Evolutionary conservation across 225 moss, liverwort and hornwort species (phyloP).

Genomic region (Pseudisothecium myosuroides): DNA sequence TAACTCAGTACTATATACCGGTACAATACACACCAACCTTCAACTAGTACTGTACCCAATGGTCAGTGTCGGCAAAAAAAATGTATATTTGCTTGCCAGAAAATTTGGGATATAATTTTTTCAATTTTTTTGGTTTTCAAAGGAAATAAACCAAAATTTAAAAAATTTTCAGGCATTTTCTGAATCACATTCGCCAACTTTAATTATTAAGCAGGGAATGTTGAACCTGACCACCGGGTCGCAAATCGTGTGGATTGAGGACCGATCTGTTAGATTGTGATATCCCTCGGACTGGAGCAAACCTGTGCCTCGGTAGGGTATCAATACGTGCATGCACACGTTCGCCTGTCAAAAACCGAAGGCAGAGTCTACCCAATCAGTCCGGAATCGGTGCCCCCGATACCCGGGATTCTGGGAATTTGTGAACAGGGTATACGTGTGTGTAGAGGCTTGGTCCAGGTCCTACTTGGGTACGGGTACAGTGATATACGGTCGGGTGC

Average conservation of each 20-base stretch:
- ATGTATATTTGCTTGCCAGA: too few species aligned
- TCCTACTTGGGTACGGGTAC: neutral
- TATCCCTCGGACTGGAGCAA: too few species aligned
- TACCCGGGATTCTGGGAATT: neutral
- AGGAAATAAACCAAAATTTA: neutral
- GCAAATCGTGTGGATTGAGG: neutral
- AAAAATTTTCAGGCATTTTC: neutral
- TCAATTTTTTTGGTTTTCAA: neutral
- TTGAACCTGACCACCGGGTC: neutral
- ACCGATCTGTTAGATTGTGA: too few species aligned
- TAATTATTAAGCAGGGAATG: neutral
- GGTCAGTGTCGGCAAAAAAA: neutral
- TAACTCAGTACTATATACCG: too few species aligned
- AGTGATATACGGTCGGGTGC: neutral
- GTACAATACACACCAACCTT: neutral
- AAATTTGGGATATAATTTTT: neutral
- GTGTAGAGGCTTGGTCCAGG: neutral
- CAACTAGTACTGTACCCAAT: neutral
- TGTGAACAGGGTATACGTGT: neutral
- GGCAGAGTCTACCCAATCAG: neutral
- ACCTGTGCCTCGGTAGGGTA: neutral
- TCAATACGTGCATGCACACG: neutral
- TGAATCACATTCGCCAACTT: neutral
- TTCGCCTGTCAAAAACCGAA: neutral
- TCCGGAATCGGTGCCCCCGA: neutral